Percentiles rank a stretch among this genome's conserved stretches.
phyloP scores from a whole-genome alignment of 352 stramenopile species.

The Globisporangium emineosum region DNA sequence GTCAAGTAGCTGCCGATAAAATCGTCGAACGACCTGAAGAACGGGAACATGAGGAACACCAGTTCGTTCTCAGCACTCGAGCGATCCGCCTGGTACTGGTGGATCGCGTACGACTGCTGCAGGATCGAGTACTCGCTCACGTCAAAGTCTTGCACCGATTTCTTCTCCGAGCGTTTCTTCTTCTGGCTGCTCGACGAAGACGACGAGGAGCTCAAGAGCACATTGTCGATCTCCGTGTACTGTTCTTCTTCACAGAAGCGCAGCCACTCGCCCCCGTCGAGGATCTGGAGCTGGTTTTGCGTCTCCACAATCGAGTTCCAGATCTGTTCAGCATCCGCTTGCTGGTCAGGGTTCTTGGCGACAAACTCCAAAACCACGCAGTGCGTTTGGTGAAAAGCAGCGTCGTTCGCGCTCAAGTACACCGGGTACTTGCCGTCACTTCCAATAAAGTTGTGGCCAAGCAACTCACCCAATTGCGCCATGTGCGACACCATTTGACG shows the following conservation, averaged over 20 bases:
- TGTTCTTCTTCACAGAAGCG: conserved; percentile 72
- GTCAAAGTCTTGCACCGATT: conserved; percentile 26
- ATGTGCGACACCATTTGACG: conserved; percentile 23
- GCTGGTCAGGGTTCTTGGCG: conserved; percentile 12
- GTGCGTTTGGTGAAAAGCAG: conserved; percentile 34
- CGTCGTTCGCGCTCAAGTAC: conserved; percentile 50
- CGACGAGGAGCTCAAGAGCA: conserved; percentile 21
- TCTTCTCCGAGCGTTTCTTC: conserved; percentile 21
- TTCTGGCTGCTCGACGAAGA: conserved; percentile 13
- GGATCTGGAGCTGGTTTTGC: conserved; percentile 47
- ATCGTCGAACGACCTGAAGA: conserved; percentile 57
- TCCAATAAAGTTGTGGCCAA: conserved; percentile 13
- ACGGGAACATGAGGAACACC: conserved; percentile 67
- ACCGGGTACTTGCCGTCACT: conserved; percentile 27
- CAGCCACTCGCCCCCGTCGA: conserved; percentile 63
- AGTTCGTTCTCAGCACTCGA: conserved; percentile 72
- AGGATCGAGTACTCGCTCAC: conserved; percentile 56
- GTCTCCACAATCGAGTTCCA: conserved; percentile 37
- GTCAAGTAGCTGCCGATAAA: conserved; percentile 36
- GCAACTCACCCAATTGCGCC: conserved; percentile 18
- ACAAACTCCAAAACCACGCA: conserved; percentile 20
- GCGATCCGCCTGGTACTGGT: conserved; percentile 69
- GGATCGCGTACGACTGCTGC: conserved; percentile 82
- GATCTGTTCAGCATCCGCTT: conserved; percentile 25
- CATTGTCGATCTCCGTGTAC: conserved; percentile 45